Base-by-base conservation (phyloP, 805 yeast species). In the Dipodascopsis tothii region DNA sequence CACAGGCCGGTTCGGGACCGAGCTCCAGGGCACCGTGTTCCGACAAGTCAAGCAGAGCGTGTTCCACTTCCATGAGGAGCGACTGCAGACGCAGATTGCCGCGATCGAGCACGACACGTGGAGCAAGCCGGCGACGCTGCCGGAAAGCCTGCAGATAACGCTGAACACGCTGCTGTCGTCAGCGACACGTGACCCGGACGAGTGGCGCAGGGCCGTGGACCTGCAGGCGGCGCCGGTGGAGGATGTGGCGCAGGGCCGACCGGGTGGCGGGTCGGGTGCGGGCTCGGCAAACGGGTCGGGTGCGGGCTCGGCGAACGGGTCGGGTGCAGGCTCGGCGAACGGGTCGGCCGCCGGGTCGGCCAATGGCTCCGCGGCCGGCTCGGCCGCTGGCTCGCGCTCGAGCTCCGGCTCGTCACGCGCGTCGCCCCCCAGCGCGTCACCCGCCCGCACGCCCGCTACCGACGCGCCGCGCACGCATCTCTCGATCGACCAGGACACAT, bases 81-180 rank as follows among this genome's bases (percentile, higher is more conserved):
- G 73, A 21, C 60, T 76, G 40, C 72, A 70, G 43, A 59, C 61
- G 3, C 62, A 84, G 21, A 66, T 73, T 4, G 58, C 58, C 3
- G 65, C 69, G 16, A 67, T 84, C 44, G 88, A 83, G 40, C 66
- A 67, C 37, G 97, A 88, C 52, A 66, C 66, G 19, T 90, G 97
- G 97, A 77, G 11, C 11, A 25, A 25, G 30, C 14, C 30, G 30
- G 30, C 14, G 11, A 9, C 9, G 30, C 30, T 25, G 9, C 30
- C 30, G 9, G 30, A 25, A 25, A 9, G 11, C 14, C 14, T 25
- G 30, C 30, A 25, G 14, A 25, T 9, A 9, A 9, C 22, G 32
- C n/a, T 7, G 40, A 27, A 37, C 9, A 22, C 17, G 40, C 14
- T 37, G 36, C 20, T 14, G 19, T n/a, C n/a, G 19, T 16, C 9